These are phyloP conservation scores for Bassia scoparia DNA, from an alignment of 148 eudicot genomes.

Conservation along the genomic window DNA sequence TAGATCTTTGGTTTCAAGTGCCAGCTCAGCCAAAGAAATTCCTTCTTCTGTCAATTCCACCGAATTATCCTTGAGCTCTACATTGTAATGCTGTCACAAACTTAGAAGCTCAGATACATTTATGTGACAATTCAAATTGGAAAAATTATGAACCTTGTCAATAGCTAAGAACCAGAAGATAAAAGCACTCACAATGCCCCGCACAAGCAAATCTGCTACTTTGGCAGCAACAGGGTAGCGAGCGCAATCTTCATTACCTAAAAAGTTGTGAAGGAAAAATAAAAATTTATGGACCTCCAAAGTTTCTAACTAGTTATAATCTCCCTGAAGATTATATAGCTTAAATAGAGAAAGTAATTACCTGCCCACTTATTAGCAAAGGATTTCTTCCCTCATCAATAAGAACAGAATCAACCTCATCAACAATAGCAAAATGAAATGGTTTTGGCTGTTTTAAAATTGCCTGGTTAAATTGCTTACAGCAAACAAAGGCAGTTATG, in stretches of 20 bases:
- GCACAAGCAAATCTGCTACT: constrained; percentile 88
- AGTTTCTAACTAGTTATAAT: background rate
- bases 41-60: constrained; percentile 98
- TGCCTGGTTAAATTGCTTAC: constrained; percentile 14
- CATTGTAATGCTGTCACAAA: constrained; percentile 69
- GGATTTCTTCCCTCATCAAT: constrained; percentile 99
- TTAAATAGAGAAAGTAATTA: constrained; percentile 26
- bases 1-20: constrained; percentile 86
- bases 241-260: constrained; percentile 82
- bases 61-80: constrained; percentile 89
- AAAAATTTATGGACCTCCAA: constrained; percentile 2
- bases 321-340: background rate
- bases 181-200: constrained; percentile 52
- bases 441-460: constrained; percentile 78
- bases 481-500: constrained; percentile 1
- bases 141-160: constrained; percentile 6
- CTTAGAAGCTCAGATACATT: constrained; percentile 1
- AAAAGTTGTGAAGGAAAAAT: constrained; percentile 12
- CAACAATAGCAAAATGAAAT: constrained; percentile 96
- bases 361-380: constrained; percentile 89
- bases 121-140: constrained; percentile 5
- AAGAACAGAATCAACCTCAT: constrained; percentile 97
- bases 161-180: constrained; percentile 2
- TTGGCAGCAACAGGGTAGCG: constrained; percentile 98
- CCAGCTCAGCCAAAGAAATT: constrained; percentile 81